A percentile compares a stretch with the other conserved stretches of the same genome.
phyloP scores from a whole-genome alignment of 768 basidiomycete species.

The Mycena amicta region DNA sequence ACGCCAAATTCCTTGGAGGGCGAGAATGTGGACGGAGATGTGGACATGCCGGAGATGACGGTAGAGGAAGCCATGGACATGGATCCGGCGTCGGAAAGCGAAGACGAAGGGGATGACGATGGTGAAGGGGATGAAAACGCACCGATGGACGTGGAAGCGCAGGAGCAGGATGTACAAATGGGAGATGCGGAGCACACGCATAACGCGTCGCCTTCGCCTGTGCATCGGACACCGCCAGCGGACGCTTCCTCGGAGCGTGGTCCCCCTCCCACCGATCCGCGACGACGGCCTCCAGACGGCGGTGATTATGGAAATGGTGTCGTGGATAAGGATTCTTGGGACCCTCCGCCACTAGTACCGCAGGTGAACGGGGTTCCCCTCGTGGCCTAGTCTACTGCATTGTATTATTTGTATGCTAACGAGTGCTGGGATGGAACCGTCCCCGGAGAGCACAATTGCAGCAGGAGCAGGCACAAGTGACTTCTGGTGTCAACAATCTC shows the following conservation, averaged over 20 bases:
- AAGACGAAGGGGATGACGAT: conserved; percentile 34
- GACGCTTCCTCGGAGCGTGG: neutral
- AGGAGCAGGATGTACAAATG: neutral
- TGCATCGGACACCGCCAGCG: no score
- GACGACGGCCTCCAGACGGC: neutral
- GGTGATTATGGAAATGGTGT: neutral
- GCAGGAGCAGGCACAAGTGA: no score
- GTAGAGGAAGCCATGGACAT: conserved; percentile 50
- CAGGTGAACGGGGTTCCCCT: conserved; percentile 6
- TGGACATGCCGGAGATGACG: conserved; percentile 36
- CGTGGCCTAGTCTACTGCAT: conserved; percentile 14
- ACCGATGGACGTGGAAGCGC: conserved; percentile 20
- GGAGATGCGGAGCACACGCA: neutral
- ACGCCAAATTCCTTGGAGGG: conserved; percentile 39
- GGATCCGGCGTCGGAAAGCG: conserved; percentile 38
- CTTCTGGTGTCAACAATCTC: no score
- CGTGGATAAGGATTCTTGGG: neutral
- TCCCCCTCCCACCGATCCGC: neutral
- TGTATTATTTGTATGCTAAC: conserved; percentile 25
- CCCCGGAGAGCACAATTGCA: neutral
- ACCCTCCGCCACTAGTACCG: conserved; percentile 6
- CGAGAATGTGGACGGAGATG: conserved; percentile 39
- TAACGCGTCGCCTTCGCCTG: neutral
- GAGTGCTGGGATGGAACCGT: neutral
- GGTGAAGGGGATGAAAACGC: conserved; percentile 24